phyloP scores from a whole-genome alignment of 805 yeast species.

The Metschnikowia orientalis region DNA sequence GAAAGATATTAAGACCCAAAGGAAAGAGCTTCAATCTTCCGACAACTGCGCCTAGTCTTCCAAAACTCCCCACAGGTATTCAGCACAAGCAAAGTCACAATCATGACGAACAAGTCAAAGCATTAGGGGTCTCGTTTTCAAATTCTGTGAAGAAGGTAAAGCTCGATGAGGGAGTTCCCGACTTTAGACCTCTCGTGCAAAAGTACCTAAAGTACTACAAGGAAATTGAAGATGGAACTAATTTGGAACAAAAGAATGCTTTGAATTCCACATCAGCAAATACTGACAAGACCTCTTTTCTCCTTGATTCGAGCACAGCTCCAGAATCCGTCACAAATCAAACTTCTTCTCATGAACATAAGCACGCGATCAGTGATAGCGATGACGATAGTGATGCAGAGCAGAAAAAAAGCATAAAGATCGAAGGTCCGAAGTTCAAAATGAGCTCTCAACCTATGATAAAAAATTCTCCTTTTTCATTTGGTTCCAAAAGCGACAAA shows the following conservation, averaged over 20 bases:
- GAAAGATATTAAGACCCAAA: slow-evolving; percentile 66
- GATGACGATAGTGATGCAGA: slow-evolving; percentile 28
- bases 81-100: slow-evolving; percentile 8
- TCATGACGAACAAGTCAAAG: slow-evolving; percentile 50
- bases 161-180: slow-evolving; percentile 45
- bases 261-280: neutral
- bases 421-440: slow-evolving; percentile 37
- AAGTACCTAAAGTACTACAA: slow-evolving; percentile 56
- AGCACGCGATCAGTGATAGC: slow-evolving; percentile 10
- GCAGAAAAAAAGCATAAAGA: slow-evolving; percentile 15
- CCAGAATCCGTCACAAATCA: slow-evolving; percentile 15
- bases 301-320: no score
- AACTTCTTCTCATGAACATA: neutral
- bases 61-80: no score
- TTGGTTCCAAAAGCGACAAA: slow-evolving; percentile 34
- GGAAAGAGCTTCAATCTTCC: slow-evolving; percentile 13
- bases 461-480: slow-evolving; percentile 36
- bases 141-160: slow-evolving; percentile 43
- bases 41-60: slow-evolving; percentile 1
- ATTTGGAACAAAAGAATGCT: neutral
- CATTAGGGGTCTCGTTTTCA: slow-evolving; percentile 60
- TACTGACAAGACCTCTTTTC: no score
- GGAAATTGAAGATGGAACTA: slow-evolving; percentile 21
- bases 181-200: slow-evolving; percentile 50
- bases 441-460: slow-evolving; percentile 24